phyloP scores from a whole-genome alignment of 1,139 yeast genomes.

The Blastobotrys arbuscula region DNA sequence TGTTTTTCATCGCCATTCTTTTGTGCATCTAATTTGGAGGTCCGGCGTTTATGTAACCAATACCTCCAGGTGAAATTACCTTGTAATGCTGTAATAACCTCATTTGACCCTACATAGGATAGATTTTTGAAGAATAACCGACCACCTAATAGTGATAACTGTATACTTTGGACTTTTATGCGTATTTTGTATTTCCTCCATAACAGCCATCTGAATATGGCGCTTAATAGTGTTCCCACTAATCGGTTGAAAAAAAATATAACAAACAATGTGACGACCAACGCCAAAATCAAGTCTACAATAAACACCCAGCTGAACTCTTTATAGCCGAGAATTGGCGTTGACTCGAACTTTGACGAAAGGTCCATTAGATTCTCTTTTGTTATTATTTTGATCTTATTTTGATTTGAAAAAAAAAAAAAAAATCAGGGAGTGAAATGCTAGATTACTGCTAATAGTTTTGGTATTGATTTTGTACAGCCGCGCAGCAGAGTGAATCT shows the following conservation, averaged over 20 bases:
- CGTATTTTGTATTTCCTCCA: conserved; percentile 58
- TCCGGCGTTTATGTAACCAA: conserved; percentile 53
- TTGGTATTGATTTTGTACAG: too few relatives aligned
- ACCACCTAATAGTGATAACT: conserved; percentile 77
- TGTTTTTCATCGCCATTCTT: conserved; percentile 15
- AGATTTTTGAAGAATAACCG: conserved; percentile 72
- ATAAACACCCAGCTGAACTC: conserved; percentile 77
- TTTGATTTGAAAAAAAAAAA: neutral
- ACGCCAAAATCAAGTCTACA: conserved; percentile 71
- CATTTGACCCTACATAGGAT: conserved; percentile 63
- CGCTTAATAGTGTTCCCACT: conserved; percentile 57
- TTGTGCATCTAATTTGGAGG: conserved; percentile 16
- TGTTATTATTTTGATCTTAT: neutral
- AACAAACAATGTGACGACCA: conserved; percentile 56
- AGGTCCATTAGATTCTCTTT: conserved; percentile 9
- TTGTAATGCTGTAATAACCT: conserved; percentile 61
- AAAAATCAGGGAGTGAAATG: neutral
- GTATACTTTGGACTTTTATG: conserved; percentile 63
- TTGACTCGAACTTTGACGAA: conserved; percentile 23
- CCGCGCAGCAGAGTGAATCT: too few relatives aligned
- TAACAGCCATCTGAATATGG: conserved; percentile 46
- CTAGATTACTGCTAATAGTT: neutral
- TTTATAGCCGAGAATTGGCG: conserved; percentile 28
- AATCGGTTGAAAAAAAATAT: conserved; percentile 73
- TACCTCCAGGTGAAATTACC: conserved; percentile 85